Percentiles rank a stretch among this genome's conserved stretches.
Evolutionary conservation across 306 rosid genomes (phyloP).

Genomic region (Mimosa bimucronata): DNA sequence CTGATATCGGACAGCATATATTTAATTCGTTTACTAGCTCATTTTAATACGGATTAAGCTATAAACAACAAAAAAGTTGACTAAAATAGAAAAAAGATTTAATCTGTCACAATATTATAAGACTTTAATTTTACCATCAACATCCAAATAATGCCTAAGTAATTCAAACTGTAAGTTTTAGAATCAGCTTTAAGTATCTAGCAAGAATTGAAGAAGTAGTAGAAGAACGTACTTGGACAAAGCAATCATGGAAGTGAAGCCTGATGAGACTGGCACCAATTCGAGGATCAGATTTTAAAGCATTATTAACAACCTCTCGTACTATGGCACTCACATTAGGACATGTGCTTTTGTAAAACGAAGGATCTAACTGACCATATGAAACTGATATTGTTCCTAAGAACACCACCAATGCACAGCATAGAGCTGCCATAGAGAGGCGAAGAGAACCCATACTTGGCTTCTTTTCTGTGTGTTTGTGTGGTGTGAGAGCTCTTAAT

Average conservation of each 20-base stretch:
- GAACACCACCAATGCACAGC: not conserved
- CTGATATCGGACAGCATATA: no score
- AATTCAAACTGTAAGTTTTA: no score
- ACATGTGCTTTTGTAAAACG: conserved; percentile 40
- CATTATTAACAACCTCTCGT: conserved; percentile 2
- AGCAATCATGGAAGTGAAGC: conserved; percentile 69
- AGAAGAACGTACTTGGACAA: conserved; percentile 47
- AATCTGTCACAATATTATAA: no score
- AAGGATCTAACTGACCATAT: conserved; percentile 19
- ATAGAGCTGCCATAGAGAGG: not conserved
- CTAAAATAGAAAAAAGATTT: no score
- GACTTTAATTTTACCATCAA: no score
- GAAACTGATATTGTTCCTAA: conserved; percentile 8
- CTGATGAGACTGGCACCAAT: conserved; percentile 54
- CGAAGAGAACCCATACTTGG: not conserved
- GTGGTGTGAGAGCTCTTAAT: not conserved
- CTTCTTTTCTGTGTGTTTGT: not conserved
- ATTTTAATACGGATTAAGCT: no score
- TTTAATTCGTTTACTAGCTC: no score
- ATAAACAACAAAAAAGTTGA: no score
- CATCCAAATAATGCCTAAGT: no score
- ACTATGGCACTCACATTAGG: conserved; percentile 26
- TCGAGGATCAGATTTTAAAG: conserved; percentile 36
- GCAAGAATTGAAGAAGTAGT: no score
- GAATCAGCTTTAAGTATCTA: no score